Base-by-base conservation (phyloP, 2,329 filamentous ascomycete genomes). In the Penicillium sp. region DNA sequence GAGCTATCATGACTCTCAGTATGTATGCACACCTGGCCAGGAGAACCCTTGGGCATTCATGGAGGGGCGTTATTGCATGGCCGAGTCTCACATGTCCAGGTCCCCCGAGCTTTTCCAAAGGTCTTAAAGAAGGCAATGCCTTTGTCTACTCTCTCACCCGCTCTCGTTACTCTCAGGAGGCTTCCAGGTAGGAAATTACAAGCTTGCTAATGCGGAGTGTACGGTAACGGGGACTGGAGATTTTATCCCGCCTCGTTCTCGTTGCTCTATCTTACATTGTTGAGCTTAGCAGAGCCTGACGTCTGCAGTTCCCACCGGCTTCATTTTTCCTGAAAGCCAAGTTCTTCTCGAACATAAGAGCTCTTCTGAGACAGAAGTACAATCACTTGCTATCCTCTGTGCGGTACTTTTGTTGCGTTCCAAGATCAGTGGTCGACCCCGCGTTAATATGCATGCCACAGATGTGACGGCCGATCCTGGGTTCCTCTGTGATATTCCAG, bases 401-500 rank as follows among this genome's bases (percentile, higher is more conserved):
- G 24, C 29, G 33, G 56, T 54, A 59, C 55, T 56, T 59, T 57
- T 56, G 55, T 41, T 42, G 33, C 10, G 15, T 32, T 6, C 24
- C 15, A 13, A 39, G 23, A 35, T 45, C 40, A 28, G 24, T 47
- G 49, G 53, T 53, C 47, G 39, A 10, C 49, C 46, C 25, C n/a
- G 23, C n/a, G 23, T 47, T 25, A 45, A 45, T 37, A 52, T 46
- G 37, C 43, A 37, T 37, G 20, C 35, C 31, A 44, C 28, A 49
- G 35, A 53, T 54, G 56, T 60, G 57, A 57, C 52, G 52, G 52
- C 44, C 41, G 47, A 46, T 52, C 52, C 31, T 33, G 27, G 28
- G 40, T 12, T 42, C 10, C 42, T 50, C 44, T 48, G 51, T 54
- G 49, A 53, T 41, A 28, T 31, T 23, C 39, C 32, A 37, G 27